Conservation (phyloP, 1,284 basidiomycete species). For the Puccinia novopanici region DNA sequence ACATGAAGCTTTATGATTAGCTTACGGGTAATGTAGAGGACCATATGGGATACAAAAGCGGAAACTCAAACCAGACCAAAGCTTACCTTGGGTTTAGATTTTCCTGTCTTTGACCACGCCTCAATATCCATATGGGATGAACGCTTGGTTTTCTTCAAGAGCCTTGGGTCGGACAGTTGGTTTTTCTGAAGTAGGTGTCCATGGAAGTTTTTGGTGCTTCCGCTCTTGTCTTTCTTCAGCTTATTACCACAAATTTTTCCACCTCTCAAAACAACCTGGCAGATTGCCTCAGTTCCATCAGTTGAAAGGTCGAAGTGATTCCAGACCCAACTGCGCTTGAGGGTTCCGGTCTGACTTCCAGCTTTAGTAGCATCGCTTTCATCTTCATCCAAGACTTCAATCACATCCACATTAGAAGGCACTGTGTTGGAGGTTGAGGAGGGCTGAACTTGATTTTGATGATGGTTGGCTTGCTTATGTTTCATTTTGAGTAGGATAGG, state of each 20-base stretch:
- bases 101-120: not conserved
- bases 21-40: not conserved
- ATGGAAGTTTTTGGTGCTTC: conserved; percentile 1
- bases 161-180: not conserved
- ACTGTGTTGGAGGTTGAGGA: no score
- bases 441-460: no score
- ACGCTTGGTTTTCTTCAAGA: not conserved
- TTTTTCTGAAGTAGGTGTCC: not conserved
- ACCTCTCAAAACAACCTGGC: not conserved
- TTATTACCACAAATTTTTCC: not conserved
- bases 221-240: not conserved
- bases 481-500: no score
- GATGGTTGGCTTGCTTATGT: no score
- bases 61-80: not conserved
- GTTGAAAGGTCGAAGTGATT: not conserved
- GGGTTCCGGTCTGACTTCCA: no score
- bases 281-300: not conserved
- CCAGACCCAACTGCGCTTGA: conserved; percentile 17
- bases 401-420: no score
- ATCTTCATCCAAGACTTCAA: no score
- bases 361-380: no score
- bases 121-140: not conserved
- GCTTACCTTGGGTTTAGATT: not conserved
- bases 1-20: not conserved
- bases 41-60: not conserved